phyloP scores from a whole-genome alignment of 2,329 filamentous ascomycete species.

The Pyrenophora seminiperda region DNA sequence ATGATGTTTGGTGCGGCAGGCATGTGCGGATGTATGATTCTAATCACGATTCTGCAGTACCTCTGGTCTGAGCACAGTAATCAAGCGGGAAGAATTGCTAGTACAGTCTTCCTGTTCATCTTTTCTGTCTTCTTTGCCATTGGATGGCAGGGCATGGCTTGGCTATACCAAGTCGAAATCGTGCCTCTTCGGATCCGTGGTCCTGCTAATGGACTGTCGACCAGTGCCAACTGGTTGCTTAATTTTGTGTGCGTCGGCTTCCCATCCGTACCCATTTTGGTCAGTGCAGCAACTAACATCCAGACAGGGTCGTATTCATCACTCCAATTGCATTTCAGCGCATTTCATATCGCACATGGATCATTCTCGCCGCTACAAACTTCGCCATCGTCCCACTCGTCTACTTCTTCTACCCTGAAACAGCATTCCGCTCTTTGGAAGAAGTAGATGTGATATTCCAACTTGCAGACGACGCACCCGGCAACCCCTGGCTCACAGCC shows the following conservation, averaged over 20 bases:
- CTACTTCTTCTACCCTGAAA: conserved; percentile 67
- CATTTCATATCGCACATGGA: conserved; percentile 62
- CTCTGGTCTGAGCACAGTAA: conserved; percentile 28
- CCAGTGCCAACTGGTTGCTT: conserved; percentile 86
- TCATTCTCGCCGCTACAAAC: conserved; percentile 61
- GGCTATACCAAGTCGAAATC: conserved; percentile 69
- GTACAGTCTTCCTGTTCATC: conserved; percentile 76
- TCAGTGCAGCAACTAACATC: conserved; percentile 39
- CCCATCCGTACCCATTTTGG: background rate
- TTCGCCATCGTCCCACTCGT: conserved; percentile 60
- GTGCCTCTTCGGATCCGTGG: conserved; percentile 87
- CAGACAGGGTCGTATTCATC: conserved; percentile 64
- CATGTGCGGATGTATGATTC: conserved; percentile 42
- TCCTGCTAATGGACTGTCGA: conserved; percentile 83
- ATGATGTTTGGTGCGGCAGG: conserved; percentile 47
- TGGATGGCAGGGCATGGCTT: conserved; percentile 78
- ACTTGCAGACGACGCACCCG: conserved; percentile 54
- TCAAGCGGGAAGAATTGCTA: conserved; percentile 40
- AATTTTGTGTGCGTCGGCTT: conserved; percentile 52
- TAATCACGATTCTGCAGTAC: conserved; percentile 37
- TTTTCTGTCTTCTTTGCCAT: conserved; percentile 91
- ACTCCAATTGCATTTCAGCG: conserved; percentile 64
- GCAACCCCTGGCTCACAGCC: conserved; percentile 54
- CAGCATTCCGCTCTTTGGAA: conserved; percentile 62
- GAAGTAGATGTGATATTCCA: conserved; percentile 72